phyloP scores from a whole-genome alignment of 2,329 filamentous ascomycete genomes.

The Aspergillus sojae region DNA sequence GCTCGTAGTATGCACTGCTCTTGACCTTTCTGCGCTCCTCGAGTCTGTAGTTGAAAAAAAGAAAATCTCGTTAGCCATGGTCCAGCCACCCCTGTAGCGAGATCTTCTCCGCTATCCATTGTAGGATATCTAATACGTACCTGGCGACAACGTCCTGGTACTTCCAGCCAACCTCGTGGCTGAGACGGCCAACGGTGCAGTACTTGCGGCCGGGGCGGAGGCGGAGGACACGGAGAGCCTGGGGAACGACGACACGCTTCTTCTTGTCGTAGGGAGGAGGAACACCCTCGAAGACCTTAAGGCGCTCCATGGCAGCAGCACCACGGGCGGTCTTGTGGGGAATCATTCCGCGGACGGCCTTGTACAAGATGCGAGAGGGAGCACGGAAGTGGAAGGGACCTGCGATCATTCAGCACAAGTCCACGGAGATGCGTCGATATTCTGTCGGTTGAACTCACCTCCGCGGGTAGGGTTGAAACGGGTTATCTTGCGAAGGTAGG shows the following conservation, averaged over 20 bases:
- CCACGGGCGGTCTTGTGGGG: slow-evolving; percentile 99
- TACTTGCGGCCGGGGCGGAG: slow-evolving; percentile 99
- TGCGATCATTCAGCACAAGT: slow-evolving; percentile 38
- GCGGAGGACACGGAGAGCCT: slow-evolving; percentile 93
- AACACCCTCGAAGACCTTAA: slow-evolving; percentile 99
- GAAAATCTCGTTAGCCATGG: slow-evolving; percentile 24
- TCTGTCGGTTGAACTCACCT: slow-evolving; percentile 62
- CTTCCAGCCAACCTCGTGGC: slow-evolving; percentile 99
- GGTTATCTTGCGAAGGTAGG: slow-evolving; percentile 99
- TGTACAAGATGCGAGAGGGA: slow-evolving; percentile 99
- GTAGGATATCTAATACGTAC: slow-evolving; percentile 60
- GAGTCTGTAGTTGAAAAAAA: slow-evolving; percentile 62
- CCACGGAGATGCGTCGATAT: neutral
- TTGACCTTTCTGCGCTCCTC: slow-evolving; percentile 99
- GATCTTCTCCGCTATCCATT: neutral
- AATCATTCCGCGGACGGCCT: slow-evolving; percentile 99
- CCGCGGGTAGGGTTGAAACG: slow-evolving; percentile 99
- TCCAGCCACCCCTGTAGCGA: neutral
- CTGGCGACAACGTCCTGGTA: slow-evolving; percentile 99
- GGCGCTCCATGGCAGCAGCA: slow-evolving; percentile 92
- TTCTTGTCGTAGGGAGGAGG: slow-evolving; percentile 99
- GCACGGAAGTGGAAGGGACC: slow-evolving; percentile 99
- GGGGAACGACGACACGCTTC: slow-evolving; percentile 99
- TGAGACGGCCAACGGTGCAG: slow-evolving; percentile 97
- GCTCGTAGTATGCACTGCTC: slow-evolving; percentile 98